A percentile compares a stretch with the other conserved stretches of the same genome.
Evolutionary conservation across 352 stramenopile genomes (phyloP).

Genomic region (Pythium phragmitis): DNA sequence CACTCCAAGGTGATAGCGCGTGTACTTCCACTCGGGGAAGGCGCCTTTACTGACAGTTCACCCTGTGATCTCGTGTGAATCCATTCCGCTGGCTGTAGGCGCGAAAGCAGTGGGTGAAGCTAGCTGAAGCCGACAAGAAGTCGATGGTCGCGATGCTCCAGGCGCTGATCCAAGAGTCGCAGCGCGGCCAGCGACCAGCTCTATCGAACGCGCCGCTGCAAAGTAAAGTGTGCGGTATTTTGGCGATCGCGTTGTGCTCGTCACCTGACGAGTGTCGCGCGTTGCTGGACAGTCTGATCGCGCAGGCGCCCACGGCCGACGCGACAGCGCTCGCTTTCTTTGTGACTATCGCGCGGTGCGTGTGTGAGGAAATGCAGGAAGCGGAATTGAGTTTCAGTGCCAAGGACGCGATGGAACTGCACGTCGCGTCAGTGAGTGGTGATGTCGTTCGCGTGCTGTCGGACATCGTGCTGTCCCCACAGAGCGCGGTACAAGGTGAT

Average conservation of each 20-base stretch:
- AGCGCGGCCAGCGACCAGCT: conserved; percentile 23
- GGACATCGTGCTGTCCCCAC: conserved; percentile 37
- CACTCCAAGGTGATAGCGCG: conserved; percentile 47
- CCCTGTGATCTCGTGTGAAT: no score
- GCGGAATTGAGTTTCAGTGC: conserved; percentile 54
- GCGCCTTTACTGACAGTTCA: not conserved
- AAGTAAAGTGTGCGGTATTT: conserved; percentile 59
- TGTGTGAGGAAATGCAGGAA: conserved; percentile 70
- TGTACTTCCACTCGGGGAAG: not conserved
- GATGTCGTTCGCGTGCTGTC: conserved; percentile 46
- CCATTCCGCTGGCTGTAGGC: conserved; percentile 18
- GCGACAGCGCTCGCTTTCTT: conserved; percentile 44
- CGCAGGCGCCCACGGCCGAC: conserved; percentile 27
- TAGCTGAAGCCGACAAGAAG: conserved; percentile 35
- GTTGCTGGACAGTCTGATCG: conserved; percentile 37
- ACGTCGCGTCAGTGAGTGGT: conserved; percentile 42
- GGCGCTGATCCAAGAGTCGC: conserved; percentile 36
- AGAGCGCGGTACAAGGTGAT: conserved; percentile 43
- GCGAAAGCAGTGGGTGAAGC: conserved; percentile 59
- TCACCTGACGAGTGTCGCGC: conserved; percentile 47
- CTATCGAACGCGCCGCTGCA: conserved; percentile 38
- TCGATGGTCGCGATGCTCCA: conserved; percentile 40
- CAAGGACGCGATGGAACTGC: conserved; percentile 66
- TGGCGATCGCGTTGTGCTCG: conserved; percentile 56
- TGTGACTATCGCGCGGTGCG: conserved; percentile 51